Conservation (phyloP, 2,329 filamentous ascomycete species). For the Pyrenochaeta sp. region DNA sequence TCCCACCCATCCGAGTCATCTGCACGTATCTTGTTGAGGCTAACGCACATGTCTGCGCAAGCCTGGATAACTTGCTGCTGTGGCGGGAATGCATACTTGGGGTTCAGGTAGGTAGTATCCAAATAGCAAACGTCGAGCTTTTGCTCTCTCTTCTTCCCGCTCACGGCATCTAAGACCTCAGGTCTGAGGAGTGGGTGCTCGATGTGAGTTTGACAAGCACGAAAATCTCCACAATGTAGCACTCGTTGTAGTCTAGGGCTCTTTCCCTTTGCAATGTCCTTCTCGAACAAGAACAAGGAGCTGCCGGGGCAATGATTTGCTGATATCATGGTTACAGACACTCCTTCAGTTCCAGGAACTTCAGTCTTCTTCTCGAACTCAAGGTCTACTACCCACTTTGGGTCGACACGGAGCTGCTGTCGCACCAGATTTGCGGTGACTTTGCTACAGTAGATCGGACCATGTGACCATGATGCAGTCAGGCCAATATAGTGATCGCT, state of each 20-base stretch:
- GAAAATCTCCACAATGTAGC: constrained; percentile 94
- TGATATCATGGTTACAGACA: constrained; percentile 90
- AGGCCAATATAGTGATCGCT: constrained; percentile 97
- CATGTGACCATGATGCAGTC: constrained; percentile 87
- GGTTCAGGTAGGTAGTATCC: constrained; percentile 96
- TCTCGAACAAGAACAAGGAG: constrained; percentile 92
- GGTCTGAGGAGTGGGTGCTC: constrained; percentile 83
- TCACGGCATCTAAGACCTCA: constrained; percentile 73
- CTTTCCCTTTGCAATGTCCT: constrained; percentile 68
- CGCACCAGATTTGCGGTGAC: constrained; percentile 90
- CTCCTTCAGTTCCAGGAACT: constrained; percentile 82
- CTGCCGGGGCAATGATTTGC: constrained; percentile 98
- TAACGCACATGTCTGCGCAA: constrained; percentile 87
- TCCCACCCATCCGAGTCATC: constrained; percentile 66
- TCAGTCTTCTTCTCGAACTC: constrained; percentile 84
- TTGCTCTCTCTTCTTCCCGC: constrained; percentile 78
- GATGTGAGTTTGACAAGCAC: constrained; percentile 86
- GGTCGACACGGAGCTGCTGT: constrained; percentile 84
- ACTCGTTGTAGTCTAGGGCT: constrained; percentile 76
- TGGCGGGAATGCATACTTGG: constrained; percentile 91
- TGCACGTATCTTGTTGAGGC: constrained; percentile 71
- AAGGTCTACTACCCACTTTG: constrained; percentile 83
- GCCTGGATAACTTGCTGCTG: constrained; percentile 88
- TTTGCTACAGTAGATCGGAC: constrained; percentile 94
- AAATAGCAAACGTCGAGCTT: constrained; percentile 95